These are phyloP conservation scores for Lepiota venenata DNA, from an alignment of 768 basidiomycete species.

Conservation along the genomic window DNA sequence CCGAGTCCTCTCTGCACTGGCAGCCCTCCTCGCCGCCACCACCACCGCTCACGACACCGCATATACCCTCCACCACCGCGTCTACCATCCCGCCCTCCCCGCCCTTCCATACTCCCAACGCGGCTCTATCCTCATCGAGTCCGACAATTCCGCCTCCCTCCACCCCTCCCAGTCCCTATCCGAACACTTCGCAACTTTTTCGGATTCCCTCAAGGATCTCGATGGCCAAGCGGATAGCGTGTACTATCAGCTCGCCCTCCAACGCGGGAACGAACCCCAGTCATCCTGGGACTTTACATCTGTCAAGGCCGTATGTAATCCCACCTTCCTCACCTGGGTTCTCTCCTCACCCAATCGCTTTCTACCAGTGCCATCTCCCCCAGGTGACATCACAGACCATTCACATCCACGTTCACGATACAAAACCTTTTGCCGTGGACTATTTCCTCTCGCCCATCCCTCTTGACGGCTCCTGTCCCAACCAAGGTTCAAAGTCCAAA, in stretches of 20 bases:
- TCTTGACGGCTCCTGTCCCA: conserved; percentile 66
- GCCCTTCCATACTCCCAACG: conserved; percentile 39
- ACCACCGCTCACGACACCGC: no score
- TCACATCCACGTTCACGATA: conserved; percentile 45
- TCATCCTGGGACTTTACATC: conserved; percentile 55
- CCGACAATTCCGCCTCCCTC: conserved; percentile 32
- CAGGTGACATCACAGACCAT: conserved; percentile 51
- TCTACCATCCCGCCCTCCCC: conserved; percentile 44
- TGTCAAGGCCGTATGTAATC: conserved; percentile 51
- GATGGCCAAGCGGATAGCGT: conserved; percentile 26
- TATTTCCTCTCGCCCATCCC: conserved; percentile 69
- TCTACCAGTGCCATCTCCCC: conserved; percentile 63
- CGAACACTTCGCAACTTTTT: conserved; percentile 45
- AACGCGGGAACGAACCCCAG: conserved; percentile 39
- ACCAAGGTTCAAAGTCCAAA: conserved; percentile 20
- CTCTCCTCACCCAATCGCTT: conserved; percentile 8
- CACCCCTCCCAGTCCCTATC: conserved; percentile 36
- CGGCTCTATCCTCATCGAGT: conserved; percentile 33
- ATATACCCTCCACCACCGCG: conserved; percentile 43
- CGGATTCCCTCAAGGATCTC: conserved; percentile 29
- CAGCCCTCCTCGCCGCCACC: conserved; percentile 19
- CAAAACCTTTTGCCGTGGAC: conserved; percentile 61
- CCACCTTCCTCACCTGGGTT: conserved; percentile 7
- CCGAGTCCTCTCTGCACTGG: conserved; percentile 10
- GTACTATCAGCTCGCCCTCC: conserved; percentile 73